These are phyloP conservation scores for Microdochium trichocladiopsis DNA, from an alignment of 2,329 filamentous ascomycete species.

Conservation along the genomic window DNA sequence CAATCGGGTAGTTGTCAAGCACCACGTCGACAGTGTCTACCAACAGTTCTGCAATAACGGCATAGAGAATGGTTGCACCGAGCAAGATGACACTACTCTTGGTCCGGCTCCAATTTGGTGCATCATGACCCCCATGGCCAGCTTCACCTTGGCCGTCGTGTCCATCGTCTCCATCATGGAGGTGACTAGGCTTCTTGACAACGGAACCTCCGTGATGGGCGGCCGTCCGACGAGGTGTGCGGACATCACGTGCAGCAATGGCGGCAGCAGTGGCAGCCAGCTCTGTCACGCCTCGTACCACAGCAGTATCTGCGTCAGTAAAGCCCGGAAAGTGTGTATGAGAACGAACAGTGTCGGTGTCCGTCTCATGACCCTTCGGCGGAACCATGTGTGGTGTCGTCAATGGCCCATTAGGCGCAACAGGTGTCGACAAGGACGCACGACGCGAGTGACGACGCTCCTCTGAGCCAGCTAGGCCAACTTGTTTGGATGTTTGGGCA, in stretches of 20 bases:
- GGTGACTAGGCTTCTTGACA: conserved; percentile 6
- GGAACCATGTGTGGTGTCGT: conserved; percentile 68
- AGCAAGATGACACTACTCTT: conserved; percentile 90
- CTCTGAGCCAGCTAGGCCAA: conserved; percentile 57
- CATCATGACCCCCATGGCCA: conserved; percentile 75
- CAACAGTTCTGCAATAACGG: conserved; percentile 93
- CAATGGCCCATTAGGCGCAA: conserved; percentile 32
- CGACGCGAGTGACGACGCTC: conserved; percentile 25
- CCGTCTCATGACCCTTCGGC: conserved; percentile 49
- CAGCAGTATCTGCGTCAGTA: conserved; percentile 68
- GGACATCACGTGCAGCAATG: conserved; percentile 73
- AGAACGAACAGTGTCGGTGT: conserved; percentile 27
- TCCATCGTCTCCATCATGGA: conserved; percentile 7
- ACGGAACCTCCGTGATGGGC: conserved; percentile 14
- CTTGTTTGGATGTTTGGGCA: conserved; percentile 80
- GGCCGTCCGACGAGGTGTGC: conserved; percentile 31
- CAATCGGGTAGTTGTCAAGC: conserved; percentile 79
- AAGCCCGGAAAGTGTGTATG: conserved; percentile 59
- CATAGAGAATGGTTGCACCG: conserved; percentile 83
- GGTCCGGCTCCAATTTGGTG: conserved; percentile 92
- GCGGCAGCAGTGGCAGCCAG: conserved; percentile 88
- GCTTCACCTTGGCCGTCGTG: conserved; percentile 31
- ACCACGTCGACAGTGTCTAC: conserved; percentile 98
- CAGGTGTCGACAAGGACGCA: conserved; percentile 9
- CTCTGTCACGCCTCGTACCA: conserved; percentile 85